Evolutionary conservation across 2,329 filamentous ascomycete genomes (phyloP).

Genomic region (Fusarium oxysporum): DNA sequence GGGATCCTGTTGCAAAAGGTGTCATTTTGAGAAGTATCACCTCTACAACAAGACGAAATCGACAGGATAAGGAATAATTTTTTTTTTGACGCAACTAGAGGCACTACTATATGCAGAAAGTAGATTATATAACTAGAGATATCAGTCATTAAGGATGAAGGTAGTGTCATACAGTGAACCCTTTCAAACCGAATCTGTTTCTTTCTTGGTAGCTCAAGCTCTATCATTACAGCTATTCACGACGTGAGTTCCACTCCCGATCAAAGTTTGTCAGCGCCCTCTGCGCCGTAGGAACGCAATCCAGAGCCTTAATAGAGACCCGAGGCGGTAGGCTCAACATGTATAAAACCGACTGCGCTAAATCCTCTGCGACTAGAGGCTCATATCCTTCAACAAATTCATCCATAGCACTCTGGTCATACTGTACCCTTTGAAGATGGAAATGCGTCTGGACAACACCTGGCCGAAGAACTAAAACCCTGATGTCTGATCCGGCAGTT

Average conservation of each 20-base stretch:
- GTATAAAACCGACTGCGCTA: conserved; percentile 17
- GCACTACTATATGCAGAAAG: neutral
- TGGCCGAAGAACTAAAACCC: conserved; percentile 17
- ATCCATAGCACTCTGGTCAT: conserved; percentile 12
- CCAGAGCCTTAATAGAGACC: conserved; percentile 27
- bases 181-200: accelerated
- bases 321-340: conserved; percentile 21
- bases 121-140: neutral
- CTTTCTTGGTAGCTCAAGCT: accelerated
- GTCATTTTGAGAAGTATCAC: accelerated
- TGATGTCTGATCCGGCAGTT: conserved; percentile 9
- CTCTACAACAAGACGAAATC: neutral
- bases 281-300: conserved; percentile 21
- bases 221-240: neutral
- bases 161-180: neutral
- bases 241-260: conserved; percentile 1
- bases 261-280: neutral
- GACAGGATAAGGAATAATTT: accelerated
- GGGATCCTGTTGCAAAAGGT: neutral
- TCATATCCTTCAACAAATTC: conserved; percentile 20
- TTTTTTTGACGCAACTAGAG: accelerated
- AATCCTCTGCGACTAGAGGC: conserved; percentile 14
- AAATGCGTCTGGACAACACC: conserved; percentile 28
- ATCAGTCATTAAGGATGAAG: neutral
- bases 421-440: conserved; percentile 20